These are phyloP conservation scores for Cubamyces lactineus DNA, from an alignment of 768 basidiomycete genomes.

Conservation along the genomic window DNA sequence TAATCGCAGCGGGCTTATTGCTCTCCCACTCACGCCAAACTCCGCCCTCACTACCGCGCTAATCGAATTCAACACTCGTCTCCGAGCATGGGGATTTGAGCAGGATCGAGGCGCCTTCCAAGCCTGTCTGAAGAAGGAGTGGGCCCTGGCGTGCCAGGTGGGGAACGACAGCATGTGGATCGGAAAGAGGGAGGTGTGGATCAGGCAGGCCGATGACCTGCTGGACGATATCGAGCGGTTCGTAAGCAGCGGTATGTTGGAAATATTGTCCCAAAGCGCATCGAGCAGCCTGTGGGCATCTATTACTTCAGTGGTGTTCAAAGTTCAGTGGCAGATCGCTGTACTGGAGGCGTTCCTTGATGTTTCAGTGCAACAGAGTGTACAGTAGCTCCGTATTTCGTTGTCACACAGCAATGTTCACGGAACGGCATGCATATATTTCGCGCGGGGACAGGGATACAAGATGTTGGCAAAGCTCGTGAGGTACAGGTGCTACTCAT, in stretches of 20 bases:
- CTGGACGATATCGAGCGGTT: not conserved
- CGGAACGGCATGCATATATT: too few species aligned
- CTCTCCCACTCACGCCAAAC: too few species aligned
- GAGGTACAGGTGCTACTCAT: not conserved
- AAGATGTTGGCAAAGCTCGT: too few species aligned
- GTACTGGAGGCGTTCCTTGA: not conserved
- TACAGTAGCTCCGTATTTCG: too few species aligned
- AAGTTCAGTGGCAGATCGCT: not conserved
- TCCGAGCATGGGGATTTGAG: too few species aligned
- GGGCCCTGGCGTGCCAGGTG: not conserved
- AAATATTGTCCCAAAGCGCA: not conserved
- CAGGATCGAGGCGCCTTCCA: not conserved
- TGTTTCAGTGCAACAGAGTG: too few species aligned
- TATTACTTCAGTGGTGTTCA: not conserved
- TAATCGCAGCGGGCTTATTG: too few species aligned
- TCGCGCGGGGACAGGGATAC: too few species aligned
- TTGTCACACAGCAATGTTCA: too few species aligned
- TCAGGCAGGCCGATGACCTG: not conserved
- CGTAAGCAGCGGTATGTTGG: not conserved
- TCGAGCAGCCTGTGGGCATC: not conserved
- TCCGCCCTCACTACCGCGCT: too few species aligned
- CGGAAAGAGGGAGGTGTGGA: not conserved
- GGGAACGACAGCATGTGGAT: not conserved
- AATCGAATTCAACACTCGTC: too few species aligned
- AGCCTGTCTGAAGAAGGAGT: not conserved